Conservation (phyloP, 2,329 filamentous ascomycete species). For the Sarocladium strictum region DNA sequence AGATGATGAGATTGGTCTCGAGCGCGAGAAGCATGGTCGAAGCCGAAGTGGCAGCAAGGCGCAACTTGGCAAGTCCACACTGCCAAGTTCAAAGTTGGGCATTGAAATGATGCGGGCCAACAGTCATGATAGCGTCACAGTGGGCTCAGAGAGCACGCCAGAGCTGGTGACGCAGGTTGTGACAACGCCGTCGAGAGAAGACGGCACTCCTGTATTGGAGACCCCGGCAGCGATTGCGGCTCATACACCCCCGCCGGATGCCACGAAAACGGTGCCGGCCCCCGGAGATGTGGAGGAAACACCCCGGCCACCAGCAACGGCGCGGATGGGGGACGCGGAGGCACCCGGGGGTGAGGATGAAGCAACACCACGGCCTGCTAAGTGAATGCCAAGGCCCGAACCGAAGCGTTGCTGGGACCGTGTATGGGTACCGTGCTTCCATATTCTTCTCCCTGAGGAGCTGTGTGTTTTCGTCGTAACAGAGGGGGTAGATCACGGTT, state of each 20-base stretch:
- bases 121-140: constrained; percentile 72
- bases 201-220: constrained; percentile 13
- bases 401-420: too few relatives aligned
- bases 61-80: constrained; percentile 40
- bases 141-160: constrained; percentile 43
- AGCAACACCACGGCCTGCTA: constrained; percentile 7
- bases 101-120: constrained; percentile 98
- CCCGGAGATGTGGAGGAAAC: constrained; percentile 32
- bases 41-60: constrained; percentile 30
- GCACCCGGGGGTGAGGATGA: constrained; percentile 2
- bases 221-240: constrained; percentile 10
- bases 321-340: constrained; percentile 4
- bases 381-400: too few relatives aligned
- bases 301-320: constrained; percentile 29
- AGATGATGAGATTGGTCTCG: constrained; percentile 73
- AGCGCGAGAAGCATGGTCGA: constrained; percentile 32
- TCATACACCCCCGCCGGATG: constrained; percentile 10
- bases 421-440: too few relatives aligned
- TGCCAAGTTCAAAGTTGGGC: constrained; percentile 81
- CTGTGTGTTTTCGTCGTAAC: background rate
- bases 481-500: too few relatives aligned
- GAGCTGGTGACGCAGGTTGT: constrained; percentile 47
- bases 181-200: constrained; percentile 42
- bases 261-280: background rate
- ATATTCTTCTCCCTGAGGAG: background rate